A percentile compares a stretch with the other conserved stretches of the same genome.
phyloP scores from a whole-genome alignment of 495 filamentous ascomycete genomes.

The Penicillium silybi region DNA sequence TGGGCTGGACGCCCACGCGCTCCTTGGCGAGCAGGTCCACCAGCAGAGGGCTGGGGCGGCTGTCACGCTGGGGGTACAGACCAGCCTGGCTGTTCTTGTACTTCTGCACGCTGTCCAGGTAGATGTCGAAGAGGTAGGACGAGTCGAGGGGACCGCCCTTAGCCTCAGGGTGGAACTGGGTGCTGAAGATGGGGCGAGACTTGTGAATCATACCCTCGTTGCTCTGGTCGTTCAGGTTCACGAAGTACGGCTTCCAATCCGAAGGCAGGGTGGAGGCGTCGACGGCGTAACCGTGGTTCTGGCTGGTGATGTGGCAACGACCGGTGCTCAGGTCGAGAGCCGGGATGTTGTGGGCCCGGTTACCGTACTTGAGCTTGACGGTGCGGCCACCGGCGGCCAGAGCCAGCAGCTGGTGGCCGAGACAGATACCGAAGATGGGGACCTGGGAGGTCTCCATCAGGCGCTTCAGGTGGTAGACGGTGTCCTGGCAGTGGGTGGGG shows the following conservation, averaged over 20 bases:
- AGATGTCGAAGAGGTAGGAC: conserved; percentile 92
- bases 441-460: conserved; percentile 87
- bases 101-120: conserved; percentile 79
- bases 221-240: conserved; percentile 92
- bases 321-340: conserved; percentile 91
- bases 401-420: conserved; percentile 78
- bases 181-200: conserved; percentile 93
- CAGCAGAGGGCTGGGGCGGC: conserved; percentile 77
- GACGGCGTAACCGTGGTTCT: conserved; percentile 98
- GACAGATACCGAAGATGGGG: conserved; percentile 95
- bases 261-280: conserved; percentile 75
- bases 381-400: conserved; percentile 81
- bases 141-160: conserved; percentile 94
- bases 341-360: conserved; percentile 97
- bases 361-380: conserved; percentile 95
- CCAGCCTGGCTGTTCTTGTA: conserved; percentile 79
- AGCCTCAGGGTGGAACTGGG: conserved; percentile 97
- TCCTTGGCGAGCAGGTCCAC: conserved; percentile 90
- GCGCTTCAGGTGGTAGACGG: conserved; percentile 82
- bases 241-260: conserved; percentile 96
- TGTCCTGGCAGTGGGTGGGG: conserved; percentile 90
- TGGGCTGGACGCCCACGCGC: conserved; percentile 83
- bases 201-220: conserved; percentile 98
- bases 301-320: conserved; percentile 94
- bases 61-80: conserved; percentile 64